Conservation (phyloP, 2,329 filamentous ascomycete genomes). For the Beauveria varroae region DNA sequence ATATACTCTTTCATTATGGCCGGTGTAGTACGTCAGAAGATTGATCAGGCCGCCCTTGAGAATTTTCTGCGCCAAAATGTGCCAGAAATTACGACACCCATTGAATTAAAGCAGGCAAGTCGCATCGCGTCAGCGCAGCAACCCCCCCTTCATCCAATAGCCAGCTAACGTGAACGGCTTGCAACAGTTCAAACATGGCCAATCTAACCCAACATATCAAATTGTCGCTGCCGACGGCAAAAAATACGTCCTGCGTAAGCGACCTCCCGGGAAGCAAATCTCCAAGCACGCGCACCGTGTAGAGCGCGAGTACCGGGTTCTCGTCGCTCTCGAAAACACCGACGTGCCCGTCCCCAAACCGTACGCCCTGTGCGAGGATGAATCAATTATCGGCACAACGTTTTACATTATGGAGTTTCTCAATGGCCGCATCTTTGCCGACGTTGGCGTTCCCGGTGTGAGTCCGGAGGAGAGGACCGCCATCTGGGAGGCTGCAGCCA, state of each 20-base stretch:
- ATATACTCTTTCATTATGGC: background rate
- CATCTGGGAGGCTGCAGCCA: slow-evolving; percentile 75
- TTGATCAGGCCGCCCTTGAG: slow-evolving; percentile 6
- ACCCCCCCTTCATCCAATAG: background rate
- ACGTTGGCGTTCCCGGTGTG: slow-evolving; percentile 65
- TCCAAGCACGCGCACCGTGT: slow-evolving; percentile 85
- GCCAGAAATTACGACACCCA: slow-evolving; percentile 4
- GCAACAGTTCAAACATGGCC: slow-evolving; percentile 6
- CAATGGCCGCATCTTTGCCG: slow-evolving; percentile 79
- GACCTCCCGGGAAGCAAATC: slow-evolving; percentile 77
- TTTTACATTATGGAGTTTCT: slow-evolving; percentile 94
- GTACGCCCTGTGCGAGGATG: slow-evolving; percentile 73
- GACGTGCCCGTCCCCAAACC: slow-evolving; percentile 74
- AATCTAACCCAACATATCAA: slow-evolving; percentile 11
- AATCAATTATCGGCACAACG: slow-evolving; percentile 67
- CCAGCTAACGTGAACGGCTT: background rate
- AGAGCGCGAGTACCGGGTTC: slow-evolving; percentile 80
- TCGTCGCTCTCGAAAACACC: slow-evolving; percentile 64
- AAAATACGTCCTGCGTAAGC: slow-evolving; percentile 70
- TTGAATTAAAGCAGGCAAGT: slow-evolving; percentile 8
- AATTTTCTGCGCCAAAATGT: background rate
- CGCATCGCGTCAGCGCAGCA: no score
- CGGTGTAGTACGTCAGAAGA: slow-evolving; percentile 9
- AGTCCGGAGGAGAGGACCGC: slow-evolving; percentile 57
- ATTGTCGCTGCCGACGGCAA: background rate